Evolutionary conservation across 805 yeast species (phyloP).

Genomic region (Lipomyces yamanashiensis): DNA sequence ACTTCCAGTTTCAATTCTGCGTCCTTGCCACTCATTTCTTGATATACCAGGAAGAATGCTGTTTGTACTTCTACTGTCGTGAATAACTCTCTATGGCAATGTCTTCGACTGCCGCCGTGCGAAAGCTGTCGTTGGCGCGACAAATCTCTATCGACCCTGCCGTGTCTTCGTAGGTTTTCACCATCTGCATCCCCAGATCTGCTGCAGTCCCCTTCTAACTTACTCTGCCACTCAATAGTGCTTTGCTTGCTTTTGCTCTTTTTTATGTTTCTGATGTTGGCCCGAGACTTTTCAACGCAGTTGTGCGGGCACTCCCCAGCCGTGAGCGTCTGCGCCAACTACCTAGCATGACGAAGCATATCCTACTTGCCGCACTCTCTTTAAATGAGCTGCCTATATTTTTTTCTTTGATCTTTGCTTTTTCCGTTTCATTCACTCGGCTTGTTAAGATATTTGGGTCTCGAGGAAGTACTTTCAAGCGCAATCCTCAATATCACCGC

Average conservation of each 20-base stretch:
- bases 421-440: slow-evolving; percentile 8
- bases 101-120: background rate
- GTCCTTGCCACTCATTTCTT: too few relatives aligned
- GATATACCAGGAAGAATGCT: background rate
- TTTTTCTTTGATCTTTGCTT: slow-evolving; percentile 22
- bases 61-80: background rate
- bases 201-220: background rate
- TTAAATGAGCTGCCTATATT: slow-evolving; percentile 16
- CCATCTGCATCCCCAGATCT: background rate
- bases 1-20: too few relatives aligned
- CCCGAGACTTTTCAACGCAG: slow-evolving; percentile 19
- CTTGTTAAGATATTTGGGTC: background rate
- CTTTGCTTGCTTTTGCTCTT: slow-evolving; percentile 21
- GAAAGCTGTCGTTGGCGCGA: background rate
- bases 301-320: background rate
- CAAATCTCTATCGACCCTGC: slow-evolving; percentile 14
- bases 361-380: slow-evolving; percentile 20
- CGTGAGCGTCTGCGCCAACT: slow-evolving; percentile 1
- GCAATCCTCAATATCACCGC: background rate
- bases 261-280: slow-evolving; percentile 23
- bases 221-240: background rate
- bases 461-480: background rate
- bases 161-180: slow-evolving; percentile 13
- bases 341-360: slow-evolving; percentile 13
- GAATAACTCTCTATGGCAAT: background rate